Conservation (phyloP, 1,284 basidiomycete genomes). For the Mycena citricolor region DNA sequence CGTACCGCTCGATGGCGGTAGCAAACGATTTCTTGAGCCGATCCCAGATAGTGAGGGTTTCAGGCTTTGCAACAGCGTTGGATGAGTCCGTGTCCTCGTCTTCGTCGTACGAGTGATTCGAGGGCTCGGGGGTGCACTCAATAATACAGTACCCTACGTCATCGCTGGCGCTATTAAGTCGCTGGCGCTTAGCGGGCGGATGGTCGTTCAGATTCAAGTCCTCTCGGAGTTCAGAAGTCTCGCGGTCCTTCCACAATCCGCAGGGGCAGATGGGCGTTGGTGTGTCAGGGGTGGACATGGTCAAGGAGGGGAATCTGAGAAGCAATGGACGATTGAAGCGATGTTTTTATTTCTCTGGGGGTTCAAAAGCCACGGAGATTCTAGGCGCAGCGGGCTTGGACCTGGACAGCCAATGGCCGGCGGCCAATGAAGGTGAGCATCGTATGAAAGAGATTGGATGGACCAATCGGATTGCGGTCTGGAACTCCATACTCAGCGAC, state of each 20-base stretch:
- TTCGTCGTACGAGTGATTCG: not conserved
- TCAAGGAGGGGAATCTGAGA: no score
- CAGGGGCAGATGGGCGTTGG: conserved; percentile 4
- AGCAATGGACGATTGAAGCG: no score
- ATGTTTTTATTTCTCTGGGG: no score
- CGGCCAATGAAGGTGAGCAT: no score
- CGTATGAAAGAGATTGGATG: no score
- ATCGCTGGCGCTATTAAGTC: conserved; percentile 8
- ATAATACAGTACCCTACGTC: conserved; percentile 16
- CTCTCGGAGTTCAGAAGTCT: conserved; percentile 5
- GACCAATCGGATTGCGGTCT: no score
- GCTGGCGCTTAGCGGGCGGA: conserved; percentile 15
- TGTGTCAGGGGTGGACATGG: no score
- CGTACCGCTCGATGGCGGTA: conserved; percentile 55
- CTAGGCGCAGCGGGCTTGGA: no score
- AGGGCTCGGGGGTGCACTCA: conserved; percentile 10
- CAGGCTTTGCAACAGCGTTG: no score
- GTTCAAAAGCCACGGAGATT: no score
- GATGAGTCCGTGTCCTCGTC: conserved; percentile 41
- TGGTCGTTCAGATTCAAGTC: conserved; percentile 12
- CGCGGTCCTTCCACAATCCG: conserved; percentile 22
- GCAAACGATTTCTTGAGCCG: conserved; percentile 62
- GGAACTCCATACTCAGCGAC: no score
- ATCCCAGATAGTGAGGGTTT: conserved; percentile 54
- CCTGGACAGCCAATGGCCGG: no score